Base-by-base conservation (phyloP, 2,329 filamentous ascomycete species). In the Sporothrix sp. region DNA sequence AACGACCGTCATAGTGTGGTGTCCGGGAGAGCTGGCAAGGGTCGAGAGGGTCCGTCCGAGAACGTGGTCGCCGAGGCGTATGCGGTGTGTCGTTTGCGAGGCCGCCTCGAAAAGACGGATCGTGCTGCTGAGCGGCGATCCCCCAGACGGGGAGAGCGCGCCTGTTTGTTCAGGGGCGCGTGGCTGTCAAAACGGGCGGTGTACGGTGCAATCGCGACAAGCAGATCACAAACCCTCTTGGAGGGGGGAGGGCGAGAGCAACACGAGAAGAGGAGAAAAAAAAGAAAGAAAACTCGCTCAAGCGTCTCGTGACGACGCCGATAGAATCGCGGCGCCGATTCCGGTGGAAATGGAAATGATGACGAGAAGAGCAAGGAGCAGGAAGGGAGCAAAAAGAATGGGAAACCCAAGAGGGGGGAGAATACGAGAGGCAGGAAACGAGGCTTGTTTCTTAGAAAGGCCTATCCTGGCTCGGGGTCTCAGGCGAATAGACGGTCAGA, bases 1-100 rank as follows among this genome's bases (percentile, higher is more conserved):
- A 16, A 52, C 42, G 32, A 54, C 20, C 7, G 54, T 57, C 54
- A 56, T 56, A 21, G 42, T 30, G 25, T 10, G 25, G 16, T 32
- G n/a, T 25, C 20, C 7, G 25, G 47, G 38, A 32, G 35, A n/a
- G 30, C n/a, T n/a, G n/a, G n/a, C n/a, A n/a, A n/a, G n/a, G n/a
- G n/a, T n/a, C n/a, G n/a, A n/a, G n/a, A n/a, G n/a, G n/a, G n/a
- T n/a, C n/a, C n/a, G n/a, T n/a, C n/a, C n/a, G n/a, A n/a, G n/a
- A n/a, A n/a, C n/a, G n/a, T n/a, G n/a, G n/a, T n/a, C n/a, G n/a
- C n/a, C n/a, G n/a, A n/a, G n/a, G n/a, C n/a, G n/a, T n/a, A n/a
- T n/a, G n/a, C n/a, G n/a, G n/a, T 25, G 42, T 25, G n/a, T 16
- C 13, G 25, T 23, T 36, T 4, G n/a, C 10, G 9, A 14, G 33